Evolutionary conservation across 208 protist genomes (phyloP).

Genomic region (Blechomonas ayalai): DNA sequence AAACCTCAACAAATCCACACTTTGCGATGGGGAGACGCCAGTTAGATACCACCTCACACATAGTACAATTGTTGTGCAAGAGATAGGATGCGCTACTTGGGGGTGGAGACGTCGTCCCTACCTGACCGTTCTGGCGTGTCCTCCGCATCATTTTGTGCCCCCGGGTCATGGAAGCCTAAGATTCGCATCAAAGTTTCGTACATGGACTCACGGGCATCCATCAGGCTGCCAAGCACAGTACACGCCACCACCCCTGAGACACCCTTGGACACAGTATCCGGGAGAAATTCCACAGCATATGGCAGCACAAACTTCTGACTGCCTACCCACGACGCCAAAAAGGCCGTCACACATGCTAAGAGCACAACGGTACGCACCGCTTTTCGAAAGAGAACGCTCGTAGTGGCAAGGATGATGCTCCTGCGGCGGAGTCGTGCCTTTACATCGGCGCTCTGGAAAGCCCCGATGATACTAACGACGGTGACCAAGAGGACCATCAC

Average conservation of each 20-base stretch:
- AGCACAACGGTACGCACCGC: slow-evolving; percentile 48
- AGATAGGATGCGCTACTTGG: no score
- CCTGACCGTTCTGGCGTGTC: no score
- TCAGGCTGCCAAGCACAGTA: slow-evolving; percentile 53
- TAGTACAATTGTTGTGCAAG: no score
- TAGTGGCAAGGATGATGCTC: slow-evolving; percentile 44
- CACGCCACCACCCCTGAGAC: slow-evolving; percentile 42
- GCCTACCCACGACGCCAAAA: slow-evolving; percentile 10
- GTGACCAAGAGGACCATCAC: slow-evolving; percentile 10
- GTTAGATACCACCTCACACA: no score
- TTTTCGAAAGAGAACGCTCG: slow-evolving; percentile 60
- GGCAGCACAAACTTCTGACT: slow-evolving; percentile 24
- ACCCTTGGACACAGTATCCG: not conserved
- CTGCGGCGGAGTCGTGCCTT: slow-evolving; percentile 22
- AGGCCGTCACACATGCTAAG: slow-evolving; percentile 17
- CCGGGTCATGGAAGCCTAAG: slow-evolving; percentile 31
- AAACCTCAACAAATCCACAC: no score
- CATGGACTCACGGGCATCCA: slow-evolving; percentile 70
- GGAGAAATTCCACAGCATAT: slow-evolving; percentile 23
- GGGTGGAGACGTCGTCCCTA: no score
- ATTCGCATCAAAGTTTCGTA: slow-evolving; percentile 50
- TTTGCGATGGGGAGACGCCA: no score
- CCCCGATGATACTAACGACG: slow-evolving; percentile 10
- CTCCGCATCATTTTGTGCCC: not conserved
- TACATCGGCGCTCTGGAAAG: slow-evolving; percentile 13